Conservation (phyloP, 441 rosid genomes). For the Pelargonium myrrhifolium region DNA sequence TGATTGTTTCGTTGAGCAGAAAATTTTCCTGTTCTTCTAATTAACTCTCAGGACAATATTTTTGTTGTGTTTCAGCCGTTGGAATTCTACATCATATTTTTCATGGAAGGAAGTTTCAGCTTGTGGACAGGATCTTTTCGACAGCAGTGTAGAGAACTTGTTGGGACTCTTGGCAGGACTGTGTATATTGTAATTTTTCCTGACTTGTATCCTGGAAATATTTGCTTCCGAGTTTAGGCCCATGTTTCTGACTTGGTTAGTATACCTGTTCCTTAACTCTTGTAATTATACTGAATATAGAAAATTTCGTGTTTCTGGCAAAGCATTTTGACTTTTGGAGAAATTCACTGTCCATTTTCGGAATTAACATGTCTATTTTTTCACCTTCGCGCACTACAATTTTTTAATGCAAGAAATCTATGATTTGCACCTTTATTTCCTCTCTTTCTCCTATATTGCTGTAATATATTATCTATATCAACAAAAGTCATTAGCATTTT, state of each 20-base stretch:
- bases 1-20: background rate
- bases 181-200: slow-evolving; percentile 83
- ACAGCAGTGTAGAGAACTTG: slow-evolving; percentile 35
- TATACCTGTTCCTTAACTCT: slow-evolving; percentile 49
- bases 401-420: background rate
- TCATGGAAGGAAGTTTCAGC: slow-evolving; percentile 26
- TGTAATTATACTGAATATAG: slow-evolving; percentile 49
- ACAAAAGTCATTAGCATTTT: background rate
- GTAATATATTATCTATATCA: background rate
- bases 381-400: background rate
- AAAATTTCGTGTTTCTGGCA: slow-evolving; percentile 23
- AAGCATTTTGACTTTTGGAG: slow-evolving; percentile 21
- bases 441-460: background rate
- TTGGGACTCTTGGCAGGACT: slow-evolving; percentile 60
- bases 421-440: background rate
- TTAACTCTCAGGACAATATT: background rate
- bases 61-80: slow-evolving; percentile 22
- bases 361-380: background rate
- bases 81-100: slow-evolving; percentile 22
- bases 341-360: slow-evolving; percentile 7
- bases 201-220: slow-evolving; percentile 71
- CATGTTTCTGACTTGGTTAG: slow-evolving; percentile 84
- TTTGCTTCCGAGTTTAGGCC: slow-evolving; percentile 70
- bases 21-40: background rate
- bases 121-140: slow-evolving; percentile 30